phyloP scores from a whole-genome alignment of 2,329 filamentous ascomycete species.

The Cryphonectria parasitica region DNA sequence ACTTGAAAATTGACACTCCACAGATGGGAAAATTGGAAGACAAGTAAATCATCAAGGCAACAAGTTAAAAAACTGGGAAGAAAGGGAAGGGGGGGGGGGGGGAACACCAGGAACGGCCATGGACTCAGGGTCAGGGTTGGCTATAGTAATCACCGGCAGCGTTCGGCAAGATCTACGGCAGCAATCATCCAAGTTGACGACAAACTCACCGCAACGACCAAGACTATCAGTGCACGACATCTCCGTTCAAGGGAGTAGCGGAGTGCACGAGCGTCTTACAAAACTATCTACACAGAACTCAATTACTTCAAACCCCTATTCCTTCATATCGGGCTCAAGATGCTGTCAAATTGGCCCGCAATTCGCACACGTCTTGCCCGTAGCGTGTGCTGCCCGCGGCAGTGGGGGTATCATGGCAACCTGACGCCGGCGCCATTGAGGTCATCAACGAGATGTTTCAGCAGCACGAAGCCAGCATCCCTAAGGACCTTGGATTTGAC shows the following conservation, averaged over 20 bases:
- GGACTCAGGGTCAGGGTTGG: neutral
- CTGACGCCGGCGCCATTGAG: no score
- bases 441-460: slow-evolving; percentile 19
- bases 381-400: neutral
- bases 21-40: no score
- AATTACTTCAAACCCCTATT: neutral
- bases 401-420: neutral
- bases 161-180: neutral
- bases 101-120: no score
- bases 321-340: neutral
- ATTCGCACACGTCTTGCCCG: no score
- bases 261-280: neutral
- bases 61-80: no score
- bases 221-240: neutral
- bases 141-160: neutral
- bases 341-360: neutral
- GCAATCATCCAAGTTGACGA: neutral
- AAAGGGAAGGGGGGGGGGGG: no score
- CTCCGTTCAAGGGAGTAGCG: neutral
- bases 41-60: no score
- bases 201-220: neutral
- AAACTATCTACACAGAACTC: neutral
- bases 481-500: slow-evolving; percentile 25
- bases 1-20: no score
- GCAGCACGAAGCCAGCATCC: neutral